These are phyloP conservation scores for Microglena sp. DNA, from an alignment of 139 green algal species.

Conservation along the genomic window DNA sequence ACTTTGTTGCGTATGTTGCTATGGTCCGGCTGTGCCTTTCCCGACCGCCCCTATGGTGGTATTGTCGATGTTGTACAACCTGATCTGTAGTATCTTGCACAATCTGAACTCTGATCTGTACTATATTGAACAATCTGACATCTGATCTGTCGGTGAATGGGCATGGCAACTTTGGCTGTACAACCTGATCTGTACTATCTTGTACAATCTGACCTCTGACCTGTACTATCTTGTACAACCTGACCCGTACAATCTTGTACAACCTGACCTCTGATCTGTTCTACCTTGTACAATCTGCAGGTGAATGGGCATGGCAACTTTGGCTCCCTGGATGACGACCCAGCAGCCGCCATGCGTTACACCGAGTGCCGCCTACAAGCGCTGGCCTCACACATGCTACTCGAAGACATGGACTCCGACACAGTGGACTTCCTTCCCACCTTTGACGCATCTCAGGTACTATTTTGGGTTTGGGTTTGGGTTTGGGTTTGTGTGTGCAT, in stretches of 20 bases:
- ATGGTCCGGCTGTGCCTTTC: slow-evolving; percentile 93
- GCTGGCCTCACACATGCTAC: slow-evolving; percentile 56
- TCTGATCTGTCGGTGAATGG: slow-evolving; percentile 75
- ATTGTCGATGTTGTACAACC: too few relatives aligned
- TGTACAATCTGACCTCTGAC: too few relatives aligned
- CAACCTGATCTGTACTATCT: too few relatives aligned
- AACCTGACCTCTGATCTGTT: too few relatives aligned
- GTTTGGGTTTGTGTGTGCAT: too few relatives aligned
- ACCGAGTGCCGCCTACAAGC: slow-evolving; percentile 51
- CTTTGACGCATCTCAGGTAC: slow-evolving; percentile 73
- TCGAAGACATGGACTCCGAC: slow-evolving; percentile 71
- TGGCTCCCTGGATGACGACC: slow-evolving; percentile 90
- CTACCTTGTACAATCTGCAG: slow-evolving; percentile 23
- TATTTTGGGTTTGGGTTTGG: too few relatives aligned
- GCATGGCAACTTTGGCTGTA: slow-evolving; percentile 98
- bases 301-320: slow-evolving; percentile 96
- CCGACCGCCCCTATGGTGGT: too few relatives aligned
- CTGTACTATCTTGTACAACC: too few relatives aligned
- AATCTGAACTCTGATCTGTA: too few relatives aligned
- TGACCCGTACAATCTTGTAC: too few relatives aligned
- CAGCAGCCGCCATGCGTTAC: slow-evolving; percentile 90
- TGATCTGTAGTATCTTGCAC: too few relatives aligned
- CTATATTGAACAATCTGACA: too few relatives aligned
- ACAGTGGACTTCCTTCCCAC: slow-evolving; percentile 75
- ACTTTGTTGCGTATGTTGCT: slow-evolving; percentile 82